Evolutionary conservation across 2,329 filamentous ascomycete genomes (phyloP), one percentile per base, ranked within the genome.

Genomic region (Zymoseptoria tritici): DNA sequence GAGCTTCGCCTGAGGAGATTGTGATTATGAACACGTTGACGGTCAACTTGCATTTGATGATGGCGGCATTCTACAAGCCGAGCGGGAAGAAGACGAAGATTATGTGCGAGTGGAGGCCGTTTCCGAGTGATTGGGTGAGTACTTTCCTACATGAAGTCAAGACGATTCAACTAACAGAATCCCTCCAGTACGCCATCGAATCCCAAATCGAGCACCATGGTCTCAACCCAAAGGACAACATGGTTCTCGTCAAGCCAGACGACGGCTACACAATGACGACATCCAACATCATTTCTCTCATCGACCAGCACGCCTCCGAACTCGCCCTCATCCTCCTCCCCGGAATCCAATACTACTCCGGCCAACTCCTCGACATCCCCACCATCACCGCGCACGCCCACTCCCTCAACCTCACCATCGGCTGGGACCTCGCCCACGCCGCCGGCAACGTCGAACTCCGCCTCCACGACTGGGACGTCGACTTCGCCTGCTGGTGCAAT

Each of bases 401-500:
- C 66, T 79, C 79, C 0, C 83, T 83, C 61, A 88, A 85, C 56
- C 84, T 96, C 55, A 74, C 85, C 2, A 85, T 94, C 7, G 90
- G 90, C 26, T 96, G 91, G 91, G 91, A 96, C 71, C 85, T 94
- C 26, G 91, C 91, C 0, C 91, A 96, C 72, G 90, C 90, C 0
- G 89, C 84, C 20, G 91, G 91, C 26, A 96, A 96, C 70, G 89
- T 95, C 2, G 85, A 88, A 55, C 77, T 96, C 19, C 77, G 80
- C 58, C 80, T 96, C 20, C 91, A 96, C 73, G 89, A 93, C 66
- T 96, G 91, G 91, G 82, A 89, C 66, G 90, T 95, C 26, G 91
- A 96, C 73, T 96, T 95, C 69, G 91, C 91, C 11, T 89, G 84
- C 61, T 96, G 91, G 91, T 96, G 91, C 75, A 92, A 87, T 16